phyloP scores from a whole-genome alignment of 2,329 filamentous ascomycete genomes.

The Graphiopsis chlorocephala region DNA sequence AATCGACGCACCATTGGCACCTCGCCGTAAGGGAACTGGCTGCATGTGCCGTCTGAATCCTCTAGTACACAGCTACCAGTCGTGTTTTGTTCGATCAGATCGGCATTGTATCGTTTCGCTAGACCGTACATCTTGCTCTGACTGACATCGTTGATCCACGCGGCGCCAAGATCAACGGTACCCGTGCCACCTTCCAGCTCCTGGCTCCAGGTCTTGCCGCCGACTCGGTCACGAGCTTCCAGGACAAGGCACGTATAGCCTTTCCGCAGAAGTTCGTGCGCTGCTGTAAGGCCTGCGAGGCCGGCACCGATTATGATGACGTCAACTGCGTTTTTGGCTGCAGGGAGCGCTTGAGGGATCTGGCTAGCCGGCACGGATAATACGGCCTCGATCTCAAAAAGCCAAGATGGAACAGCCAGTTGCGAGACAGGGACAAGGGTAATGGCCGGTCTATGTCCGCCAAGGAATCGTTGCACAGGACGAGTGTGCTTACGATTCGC shows the following conservation, averaged over 20 bases:
- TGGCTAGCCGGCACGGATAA: slow-evolving; percentile 21
- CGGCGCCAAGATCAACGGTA: slow-evolving; percentile 53
- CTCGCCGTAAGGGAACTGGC: slow-evolving; percentile 35
- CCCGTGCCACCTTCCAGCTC: slow-evolving; percentile 36
- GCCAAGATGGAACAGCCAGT: slow-evolving; percentile 25
- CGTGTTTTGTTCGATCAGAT: slow-evolving; percentile 50
- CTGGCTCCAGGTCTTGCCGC: slow-evolving; percentile 48
- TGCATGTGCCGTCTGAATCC: slow-evolving; percentile 35
- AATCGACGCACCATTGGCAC: slow-evolving; percentile 26
- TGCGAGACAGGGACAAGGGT: slow-evolving; percentile 26
- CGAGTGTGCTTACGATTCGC: slow-evolving; percentile 22
- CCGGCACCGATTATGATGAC: slow-evolving; percentile 36
- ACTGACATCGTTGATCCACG: slow-evolving; percentile 59
- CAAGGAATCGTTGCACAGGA: slow-evolving; percentile 24
- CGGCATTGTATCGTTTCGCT: slow-evolving; percentile 41
- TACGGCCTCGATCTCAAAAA: slow-evolving; percentile 30
- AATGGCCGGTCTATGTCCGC: slow-evolving; percentile 25
- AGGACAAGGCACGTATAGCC: slow-evolving; percentile 31
- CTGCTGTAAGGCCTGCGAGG: slow-evolving; percentile 31
- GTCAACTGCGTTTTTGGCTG: slow-evolving; percentile 23
- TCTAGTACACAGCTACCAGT: slow-evolving; percentile 45
- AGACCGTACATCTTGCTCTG: slow-evolving; percentile 48
- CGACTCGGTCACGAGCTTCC: slow-evolving; percentile 36
- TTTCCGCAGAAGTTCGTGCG: slow-evolving; percentile 26
- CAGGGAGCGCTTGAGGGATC: not conserved